Evolutionary conservation across 139 green algal genomes (phyloP).

Genomic region (Coccomyxa sp.): DNA sequence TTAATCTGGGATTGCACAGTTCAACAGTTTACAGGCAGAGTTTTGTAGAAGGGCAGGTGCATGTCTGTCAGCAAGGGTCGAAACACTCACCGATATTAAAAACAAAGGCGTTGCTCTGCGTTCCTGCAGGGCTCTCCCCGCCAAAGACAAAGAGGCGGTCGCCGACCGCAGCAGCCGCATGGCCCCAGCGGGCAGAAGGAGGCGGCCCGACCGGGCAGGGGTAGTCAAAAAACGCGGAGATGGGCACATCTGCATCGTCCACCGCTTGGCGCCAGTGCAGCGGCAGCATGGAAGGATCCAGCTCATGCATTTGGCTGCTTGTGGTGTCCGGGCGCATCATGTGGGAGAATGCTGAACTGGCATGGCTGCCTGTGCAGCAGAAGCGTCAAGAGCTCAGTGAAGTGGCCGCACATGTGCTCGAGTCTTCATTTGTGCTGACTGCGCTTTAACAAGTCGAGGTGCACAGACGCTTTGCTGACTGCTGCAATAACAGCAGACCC

Average conservation of each 20-base stretch:
- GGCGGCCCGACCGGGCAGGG: neutral
- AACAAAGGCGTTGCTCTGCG: neutral
- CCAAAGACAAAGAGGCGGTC: constrained; percentile 16
- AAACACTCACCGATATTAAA: constrained; percentile 6
- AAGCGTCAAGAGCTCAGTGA: neutral
- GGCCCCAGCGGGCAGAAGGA: constrained; percentile 14
- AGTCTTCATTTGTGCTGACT: too few species aligned
- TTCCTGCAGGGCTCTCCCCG: constrained; percentile 2
- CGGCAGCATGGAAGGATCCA: neutral
- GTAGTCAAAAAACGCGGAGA: constrained; percentile 19
- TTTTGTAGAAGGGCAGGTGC: neutral
- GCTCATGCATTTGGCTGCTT: neutral
- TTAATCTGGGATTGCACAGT: too few species aligned
- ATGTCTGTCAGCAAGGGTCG: neutral
- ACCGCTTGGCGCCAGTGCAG: neutral
- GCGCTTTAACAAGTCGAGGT: too few species aligned
- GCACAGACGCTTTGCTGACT: too few species aligned
- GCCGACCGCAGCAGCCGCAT: constrained; percentile 9
- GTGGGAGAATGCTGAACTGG: neutral
- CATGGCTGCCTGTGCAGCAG: neutral
- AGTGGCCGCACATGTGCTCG: neutral
- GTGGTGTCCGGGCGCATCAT: neutral
- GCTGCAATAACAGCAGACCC: too few species aligned
- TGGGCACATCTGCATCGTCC: neutral
- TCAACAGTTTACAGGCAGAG: neutral